Percentiles rank a stretch among this genome's conserved stretches.
Conservation (phyloP, 208 protist species). For the Herpetomonas muscarum region DNA sequence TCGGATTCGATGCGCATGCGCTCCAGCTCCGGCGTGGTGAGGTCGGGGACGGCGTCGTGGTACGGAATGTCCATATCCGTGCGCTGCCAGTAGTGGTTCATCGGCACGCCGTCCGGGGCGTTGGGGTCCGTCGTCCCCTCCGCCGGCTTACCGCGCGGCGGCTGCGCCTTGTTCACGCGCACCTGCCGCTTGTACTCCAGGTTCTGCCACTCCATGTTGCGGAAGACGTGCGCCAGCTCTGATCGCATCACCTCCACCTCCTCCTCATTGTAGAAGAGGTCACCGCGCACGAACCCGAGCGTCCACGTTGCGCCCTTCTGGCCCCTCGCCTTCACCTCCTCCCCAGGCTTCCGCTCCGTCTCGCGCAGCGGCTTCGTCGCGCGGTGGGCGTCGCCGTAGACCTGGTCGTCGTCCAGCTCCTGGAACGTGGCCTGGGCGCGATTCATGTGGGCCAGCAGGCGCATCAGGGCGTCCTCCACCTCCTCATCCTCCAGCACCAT, state of each 20-base stretch:
- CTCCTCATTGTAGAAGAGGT: slow-evolving; percentile 91
- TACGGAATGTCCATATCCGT: slow-evolving; percentile 85
- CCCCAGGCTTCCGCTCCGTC: slow-evolving; percentile 57
- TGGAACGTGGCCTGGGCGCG: slow-evolving; percentile 71
- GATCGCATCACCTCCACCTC: slow-evolving; percentile 87
- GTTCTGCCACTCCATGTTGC: slow-evolving; percentile 89
- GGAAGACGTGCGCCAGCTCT: slow-evolving; percentile 81
- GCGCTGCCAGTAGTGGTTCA: slow-evolving; percentile 86
- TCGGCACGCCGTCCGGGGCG: slow-evolving; percentile 62
- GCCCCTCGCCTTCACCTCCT: slow-evolving; percentile 52
- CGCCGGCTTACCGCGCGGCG: slow-evolving; percentile 68
- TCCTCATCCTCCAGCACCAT: slow-evolving; percentile 87
- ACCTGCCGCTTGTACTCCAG: slow-evolving; percentile 89
- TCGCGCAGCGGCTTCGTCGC: slow-evolving; percentile 63
- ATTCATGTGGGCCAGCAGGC: slow-evolving; percentile 86
- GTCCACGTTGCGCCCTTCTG: slow-evolving; percentile 82
- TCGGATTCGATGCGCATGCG: slow-evolving; percentile 74
- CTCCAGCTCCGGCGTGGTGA: slow-evolving; percentile 84
- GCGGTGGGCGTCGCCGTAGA: slow-evolving; percentile 76
- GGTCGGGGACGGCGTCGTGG: slow-evolving; percentile 81
- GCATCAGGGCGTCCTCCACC: slow-evolving; percentile 86
- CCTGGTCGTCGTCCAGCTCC: slow-evolving; percentile 85
- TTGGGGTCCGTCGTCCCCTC: slow-evolving; percentile 80
- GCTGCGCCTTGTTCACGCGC: slow-evolving; percentile 76
- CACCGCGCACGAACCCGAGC: slow-evolving; percentile 74